phyloP scores from a whole-genome alignment of 805 yeast genomes.

The Ogataea haglerorum region DNA sequence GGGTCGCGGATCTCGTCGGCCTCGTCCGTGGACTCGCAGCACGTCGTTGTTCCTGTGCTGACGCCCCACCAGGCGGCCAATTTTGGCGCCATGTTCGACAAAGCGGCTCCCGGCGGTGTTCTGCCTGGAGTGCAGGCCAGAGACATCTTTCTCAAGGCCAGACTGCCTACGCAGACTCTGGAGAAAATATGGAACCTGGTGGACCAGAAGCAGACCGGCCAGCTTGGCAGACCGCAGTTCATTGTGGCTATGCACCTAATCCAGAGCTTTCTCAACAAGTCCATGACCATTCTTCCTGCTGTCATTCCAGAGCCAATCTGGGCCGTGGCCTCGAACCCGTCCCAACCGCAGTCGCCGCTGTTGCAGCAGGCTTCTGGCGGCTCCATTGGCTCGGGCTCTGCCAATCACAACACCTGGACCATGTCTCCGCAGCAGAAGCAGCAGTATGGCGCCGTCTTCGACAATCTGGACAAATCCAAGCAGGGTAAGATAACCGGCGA shows the following conservation, averaged over 20 bases:
- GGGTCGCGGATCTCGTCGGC: constrained; percentile 36
- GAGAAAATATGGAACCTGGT: constrained; percentile 89
- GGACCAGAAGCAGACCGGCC: constrained; percentile 73
- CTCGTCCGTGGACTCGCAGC: constrained; percentile 28
- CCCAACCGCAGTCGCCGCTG: constrained; percentile 17
- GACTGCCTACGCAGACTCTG: constrained; percentile 68
- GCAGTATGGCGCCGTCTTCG: constrained; percentile 79
- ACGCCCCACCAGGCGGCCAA: constrained; percentile 55
- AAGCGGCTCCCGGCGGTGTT: constrained; percentile 52
- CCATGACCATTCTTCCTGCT: constrained; percentile 45
- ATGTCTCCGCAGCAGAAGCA: constrained; percentile 65
- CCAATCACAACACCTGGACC: constrained; percentile 47
- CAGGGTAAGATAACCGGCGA: constrained; percentile 66
- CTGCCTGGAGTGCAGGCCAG: constrained; percentile 79
- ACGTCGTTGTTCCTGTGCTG: constrained; percentile 47
- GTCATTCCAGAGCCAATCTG: constrained; percentile 34
- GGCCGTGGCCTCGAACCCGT: constrained; percentile 25
- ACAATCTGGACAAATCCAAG: constrained; percentile 64
- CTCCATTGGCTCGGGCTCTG: constrained; percentile 12
- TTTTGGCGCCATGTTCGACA: constrained; percentile 70
- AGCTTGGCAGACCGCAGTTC: constrained; percentile 70
- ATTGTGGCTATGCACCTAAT: constrained; percentile 93
- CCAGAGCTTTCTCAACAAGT: constrained; percentile 67
- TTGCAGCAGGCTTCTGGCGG: constrained; percentile 17
- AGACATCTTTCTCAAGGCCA: constrained; percentile 84